These are phyloP conservation scores for Paragyromitra xinjiangensis DNA, from an alignment of 495 filamentous ascomycete genomes.

Conservation along the genomic window DNA sequence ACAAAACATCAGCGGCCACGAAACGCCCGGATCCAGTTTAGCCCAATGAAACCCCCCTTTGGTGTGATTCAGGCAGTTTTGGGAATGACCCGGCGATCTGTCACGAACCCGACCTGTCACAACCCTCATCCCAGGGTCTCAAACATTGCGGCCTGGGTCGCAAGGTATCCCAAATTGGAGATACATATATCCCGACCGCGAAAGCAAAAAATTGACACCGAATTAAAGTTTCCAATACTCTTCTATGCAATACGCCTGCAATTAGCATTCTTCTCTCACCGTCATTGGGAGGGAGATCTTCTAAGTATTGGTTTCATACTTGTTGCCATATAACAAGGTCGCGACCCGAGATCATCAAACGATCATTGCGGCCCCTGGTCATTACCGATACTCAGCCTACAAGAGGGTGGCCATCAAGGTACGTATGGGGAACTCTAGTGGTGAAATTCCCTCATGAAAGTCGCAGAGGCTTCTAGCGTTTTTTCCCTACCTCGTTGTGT, in stretches of 20 bases:
- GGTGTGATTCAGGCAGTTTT: constrained; percentile 32
- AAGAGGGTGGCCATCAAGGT: constrained; percentile 12
- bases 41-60: constrained; percentile 5
- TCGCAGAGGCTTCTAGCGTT: background rate
- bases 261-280: constrained; percentile 1
- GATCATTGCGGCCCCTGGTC: constrained; percentile 27
- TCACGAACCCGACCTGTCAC: constrained; percentile 46
- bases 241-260: constrained; percentile 17
- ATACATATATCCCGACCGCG: background rate
- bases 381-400: constrained; percentile 4
- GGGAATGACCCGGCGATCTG: constrained; percentile 46
- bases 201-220: constrained; percentile 4
- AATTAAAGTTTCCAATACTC: constrained; percentile 20
- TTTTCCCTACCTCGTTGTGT: constrained; percentile 7
- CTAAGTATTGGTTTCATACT: constrained; percentile 10
- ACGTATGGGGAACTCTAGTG: constrained; percentile 10
- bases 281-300: constrained; percentile 7
- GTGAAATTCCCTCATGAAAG: constrained; percentile 37
- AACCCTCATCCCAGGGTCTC: constrained; percentile 24
- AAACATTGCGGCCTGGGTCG: constrained; percentile 15
- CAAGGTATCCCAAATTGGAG: constrained; percentile 22
- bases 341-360: constrained; percentile 38
- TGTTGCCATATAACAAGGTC: constrained; percentile 3
- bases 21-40: constrained; percentile 28
- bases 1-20: background rate